Evolutionary conservation across 1,139 yeast species (phyloP), one percentile per base, ranked within the genome.

Genomic region (Hyphopichia khmerensis): DNA sequence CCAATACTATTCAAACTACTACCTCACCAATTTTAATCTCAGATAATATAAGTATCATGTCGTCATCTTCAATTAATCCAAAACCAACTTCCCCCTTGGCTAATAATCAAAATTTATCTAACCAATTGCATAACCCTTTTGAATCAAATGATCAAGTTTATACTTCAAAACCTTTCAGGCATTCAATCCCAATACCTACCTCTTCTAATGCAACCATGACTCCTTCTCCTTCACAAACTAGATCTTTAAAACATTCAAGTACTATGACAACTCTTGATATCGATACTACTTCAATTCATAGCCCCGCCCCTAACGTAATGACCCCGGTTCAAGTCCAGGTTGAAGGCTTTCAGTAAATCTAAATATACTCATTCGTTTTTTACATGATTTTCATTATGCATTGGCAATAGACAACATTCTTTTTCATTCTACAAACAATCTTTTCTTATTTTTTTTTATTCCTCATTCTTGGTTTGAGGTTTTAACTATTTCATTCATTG

Each of bases 311-410:
- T 2, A 70, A 62, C 45, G 65, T 71, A 3, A 65, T 73, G n/a
- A 69, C 77, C 0, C 72, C 72, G 8, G 67, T 73, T n/a, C 78
- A 71, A 47, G 79, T 72, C 15, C 41, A 39, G 10, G 41, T 39
- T 9, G 41, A 39, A 34, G 41, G 41, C 9, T 39, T 39, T 29
- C 41, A 39, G 13, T 39, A 16, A 38, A 13, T 16, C 6, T 18
- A 7, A 31, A 15, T 10, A 8, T 27, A 7, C 30, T 11, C 30
- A 27, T n/a, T 27, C 7, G 30, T n/a, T 27, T 10, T 27, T 27
- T 11, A 7, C 11, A 11, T 27, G n/a, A 7, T 27, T 27, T 27
- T 21, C 8, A 21, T 9, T 6, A 6, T 21, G 24, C 24, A 5
- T 27, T 27, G 30, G 11, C n/a, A n/a, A n/a, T n/a, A n/a, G n/a